phyloP scores from a whole-genome alignment of 2,329 filamentous ascomycete species.

The Sclerotinia subarctica region DNA sequence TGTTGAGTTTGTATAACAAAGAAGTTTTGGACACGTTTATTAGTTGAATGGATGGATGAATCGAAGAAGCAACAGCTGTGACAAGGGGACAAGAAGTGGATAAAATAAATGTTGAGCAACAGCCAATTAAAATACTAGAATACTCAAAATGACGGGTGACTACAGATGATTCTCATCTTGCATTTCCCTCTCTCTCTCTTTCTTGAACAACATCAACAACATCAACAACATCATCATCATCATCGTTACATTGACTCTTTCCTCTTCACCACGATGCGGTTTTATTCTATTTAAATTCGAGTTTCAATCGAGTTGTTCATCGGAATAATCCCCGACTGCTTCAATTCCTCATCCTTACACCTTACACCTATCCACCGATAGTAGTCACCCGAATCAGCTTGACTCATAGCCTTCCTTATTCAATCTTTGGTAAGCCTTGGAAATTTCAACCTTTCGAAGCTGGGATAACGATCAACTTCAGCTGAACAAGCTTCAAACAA shows the following conservation, averaged over 20 bases:
- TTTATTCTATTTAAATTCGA: not conserved
- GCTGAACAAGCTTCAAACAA: not conserved
- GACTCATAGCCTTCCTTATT: conserved; percentile 10
- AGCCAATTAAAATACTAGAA: not conserved
- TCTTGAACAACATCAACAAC: not conserved
- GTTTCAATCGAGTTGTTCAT: not conserved
- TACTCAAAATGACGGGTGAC: not conserved
- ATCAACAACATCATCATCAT: not conserved
- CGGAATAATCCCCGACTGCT: not conserved
- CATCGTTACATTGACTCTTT: not conserved
- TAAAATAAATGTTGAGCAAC: not conserved
- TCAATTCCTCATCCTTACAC: not conserved
- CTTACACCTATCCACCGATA: not conserved
- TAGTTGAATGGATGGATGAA: not conserved
- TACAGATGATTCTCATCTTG: not conserved
- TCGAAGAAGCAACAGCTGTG: not conserved
- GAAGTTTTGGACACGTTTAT: conserved; percentile 15
- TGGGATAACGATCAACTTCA: not conserved
- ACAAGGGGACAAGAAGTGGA: not conserved
- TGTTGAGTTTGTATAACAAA: not conserved
- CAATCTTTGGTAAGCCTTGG: not conserved
- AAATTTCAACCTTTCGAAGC: not conserved
- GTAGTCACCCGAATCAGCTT: not conserved
- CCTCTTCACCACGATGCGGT: not conserved
- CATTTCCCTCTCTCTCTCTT: not conserved